Base-by-base conservation (phyloP, 768 basidiomycete species). In the Dioszegia aurantiaca region DNA sequence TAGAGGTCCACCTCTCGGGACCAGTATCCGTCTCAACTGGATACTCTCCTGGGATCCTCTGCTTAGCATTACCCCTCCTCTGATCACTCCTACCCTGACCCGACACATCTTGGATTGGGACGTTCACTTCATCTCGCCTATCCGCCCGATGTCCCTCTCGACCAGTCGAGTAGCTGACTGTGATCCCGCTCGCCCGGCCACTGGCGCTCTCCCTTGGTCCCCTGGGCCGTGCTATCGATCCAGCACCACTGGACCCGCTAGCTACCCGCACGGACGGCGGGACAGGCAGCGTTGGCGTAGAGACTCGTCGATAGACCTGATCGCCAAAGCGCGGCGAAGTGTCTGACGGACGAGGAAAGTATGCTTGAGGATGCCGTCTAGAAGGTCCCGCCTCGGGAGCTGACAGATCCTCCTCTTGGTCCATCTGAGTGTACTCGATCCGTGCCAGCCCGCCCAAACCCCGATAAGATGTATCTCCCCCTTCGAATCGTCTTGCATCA, bases 301-400 rank as follows among this genome's bases (percentile, higher is more conserved):
- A 53, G 24, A 53, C 36, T 21, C 51, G 19, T 12, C 51, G 2
- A 28, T 53, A 53, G 9, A 53, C 51, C 26, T 53, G 51, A 53
- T 53, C 51, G 5, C 51, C 51, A 10, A 46, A 36, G 10, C 16
- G 19, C 17, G 24, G 55, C 12, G 24, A 6, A 31, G 27, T 8
- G n/a, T n/a, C n/a, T n/a, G n/a, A n/a, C n/a, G n/a, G n/a, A n/a
- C n/a, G n/a, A n/a, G n/a, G n/a, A n/a, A n/a, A n/a, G n/a, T n/a
- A n/a, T n/a, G n/a, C n/a, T n/a, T n/a, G n/a, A n/a, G n/a, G n/a
- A n/a, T n/a, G n/a, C n/a, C n/a, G n/a, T n/a, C n/a, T n/a, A n/a
- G n/a, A n/a, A n/a, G n/a, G n/a, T n/a, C n/a, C n/a, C n/a, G n/a
- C n/a, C n/a, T n/a, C n/a, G n/a, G n/a, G n/a, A n/a, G n/a, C 33